Evolutionary conservation across 1,284 basidiomycete species (phyloP).

Genomic region (Cryptococcus sp.): DNA sequence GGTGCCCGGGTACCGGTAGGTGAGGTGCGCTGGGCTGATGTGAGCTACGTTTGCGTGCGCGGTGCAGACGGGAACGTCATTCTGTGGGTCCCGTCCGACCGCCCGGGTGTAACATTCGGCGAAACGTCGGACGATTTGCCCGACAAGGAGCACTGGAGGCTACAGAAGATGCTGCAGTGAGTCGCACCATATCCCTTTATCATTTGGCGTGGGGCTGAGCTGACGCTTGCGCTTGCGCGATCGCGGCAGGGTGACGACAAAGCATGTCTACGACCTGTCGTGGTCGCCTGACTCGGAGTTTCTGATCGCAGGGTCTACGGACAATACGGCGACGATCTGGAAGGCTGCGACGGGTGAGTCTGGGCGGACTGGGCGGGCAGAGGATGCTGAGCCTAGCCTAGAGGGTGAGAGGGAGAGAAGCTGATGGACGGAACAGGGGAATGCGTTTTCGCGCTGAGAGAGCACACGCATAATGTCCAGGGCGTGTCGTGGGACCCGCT

Average conservation of each 20-base stretch:
- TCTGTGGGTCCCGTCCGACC: slow-evolving; percentile 83
- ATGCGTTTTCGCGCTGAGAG: slow-evolving; percentile 51
- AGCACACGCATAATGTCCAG: slow-evolving; percentile 91
- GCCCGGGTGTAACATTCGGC: slow-evolving; percentile 71
- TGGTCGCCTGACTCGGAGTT: slow-evolving; percentile 96
- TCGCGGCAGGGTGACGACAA: slow-evolving; percentile 58
- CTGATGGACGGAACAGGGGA: slow-evolving; percentile 33
- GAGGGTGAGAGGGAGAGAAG: background rate
- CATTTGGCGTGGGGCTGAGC: background rate
- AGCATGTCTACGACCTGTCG: slow-evolving; percentile 95
- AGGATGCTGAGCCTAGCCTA: background rate
- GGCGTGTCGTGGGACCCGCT: slow-evolving; percentile 95
- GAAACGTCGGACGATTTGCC: slow-evolving; percentile 72
- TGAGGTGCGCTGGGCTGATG: no score
- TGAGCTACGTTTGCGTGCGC: no score
- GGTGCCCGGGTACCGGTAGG: background rate
- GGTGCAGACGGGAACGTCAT: slow-evolving; percentile 88
- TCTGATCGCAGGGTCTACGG: slow-evolving; percentile 90
- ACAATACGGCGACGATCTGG: slow-evolving; percentile 71
- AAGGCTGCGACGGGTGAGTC: slow-evolving; percentile 44
- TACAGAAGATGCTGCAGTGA: slow-evolving; percentile 80
- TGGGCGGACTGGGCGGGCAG: background rate
- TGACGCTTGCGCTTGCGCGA: slow-evolving; percentile 4
- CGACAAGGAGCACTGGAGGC: slow-evolving; percentile 95
- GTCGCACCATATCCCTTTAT: slow-evolving; percentile 24